Evolutionary conservation across 495 filamentous ascomycete species (phyloP).

Genomic region (Cryomyces minteri): DNA sequence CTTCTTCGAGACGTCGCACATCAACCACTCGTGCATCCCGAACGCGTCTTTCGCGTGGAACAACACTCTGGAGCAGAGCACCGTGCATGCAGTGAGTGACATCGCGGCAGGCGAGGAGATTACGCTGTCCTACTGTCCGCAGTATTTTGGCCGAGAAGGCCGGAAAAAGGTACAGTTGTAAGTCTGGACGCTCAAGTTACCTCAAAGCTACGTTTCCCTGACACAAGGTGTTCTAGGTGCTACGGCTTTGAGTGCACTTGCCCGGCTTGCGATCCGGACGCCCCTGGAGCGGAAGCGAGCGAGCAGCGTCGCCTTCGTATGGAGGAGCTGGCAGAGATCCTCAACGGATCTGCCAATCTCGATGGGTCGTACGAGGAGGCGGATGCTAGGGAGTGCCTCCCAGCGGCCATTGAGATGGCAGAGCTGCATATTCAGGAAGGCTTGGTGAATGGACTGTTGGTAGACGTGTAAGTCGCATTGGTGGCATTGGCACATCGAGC

Average conservation of each 20-base stretch:
- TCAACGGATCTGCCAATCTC: not conserved
- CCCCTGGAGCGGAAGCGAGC: constrained; percentile 1
- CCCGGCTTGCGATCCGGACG: constrained; percentile 2
- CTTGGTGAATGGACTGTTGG: not conserved
- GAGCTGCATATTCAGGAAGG: constrained; percentile 1
- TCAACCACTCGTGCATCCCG: constrained; percentile 19
- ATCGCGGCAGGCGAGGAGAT: constrained; percentile 16
- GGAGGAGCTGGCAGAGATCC: not conserved
- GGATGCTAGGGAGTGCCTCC: not conserved
- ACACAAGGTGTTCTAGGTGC: not conserved
- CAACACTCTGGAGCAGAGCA: constrained; percentile 3
- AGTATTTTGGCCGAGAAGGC: not conserved
- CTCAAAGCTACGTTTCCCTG: too few species aligned
- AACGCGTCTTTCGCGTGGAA: constrained; percentile 18
- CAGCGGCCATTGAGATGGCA: constrained; percentile 3
- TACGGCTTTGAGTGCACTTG: constrained; percentile 7
- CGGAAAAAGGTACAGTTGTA: constrained; percentile 2
- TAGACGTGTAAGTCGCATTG: too few species aligned
- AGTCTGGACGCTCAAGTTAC: constrained; percentile 4
- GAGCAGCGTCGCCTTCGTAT: not conserved
- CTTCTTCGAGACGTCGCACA: constrained; percentile 9
- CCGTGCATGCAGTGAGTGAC: constrained; percentile 11
- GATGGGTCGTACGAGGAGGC: not conserved
- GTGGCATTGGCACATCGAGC: too few species aligned
- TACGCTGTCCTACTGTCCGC: constrained; percentile 9